Percentiles rank a stretch among this genome's conserved stretches.
Conservation (phyloP, 1,284 basidiomycete genomes). For the Athelia psychrophila region DNA sequence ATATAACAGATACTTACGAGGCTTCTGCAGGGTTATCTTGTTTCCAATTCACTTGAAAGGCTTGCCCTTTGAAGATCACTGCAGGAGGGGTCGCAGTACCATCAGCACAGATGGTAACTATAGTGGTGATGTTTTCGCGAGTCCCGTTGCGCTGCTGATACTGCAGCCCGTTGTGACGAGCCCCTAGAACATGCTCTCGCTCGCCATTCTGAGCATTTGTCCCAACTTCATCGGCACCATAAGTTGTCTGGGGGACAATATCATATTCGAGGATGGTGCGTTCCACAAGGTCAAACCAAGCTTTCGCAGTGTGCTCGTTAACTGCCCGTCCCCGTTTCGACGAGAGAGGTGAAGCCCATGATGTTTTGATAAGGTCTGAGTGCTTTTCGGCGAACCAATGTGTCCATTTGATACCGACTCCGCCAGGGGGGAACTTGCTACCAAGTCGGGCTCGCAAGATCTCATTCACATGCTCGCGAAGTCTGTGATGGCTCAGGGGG, state of each 20-base stretch:
- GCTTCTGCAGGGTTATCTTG: slow-evolving; percentile 30
- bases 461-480: slow-evolving; percentile 29
- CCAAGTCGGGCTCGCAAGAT: slow-evolving; percentile 24
- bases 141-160: slow-evolving; percentile 15
- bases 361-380: slow-evolving; percentile 20
- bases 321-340: slow-evolving; percentile 27
- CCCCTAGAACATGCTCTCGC: slow-evolving; percentile 25
- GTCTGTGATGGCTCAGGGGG: slow-evolving; percentile 25
- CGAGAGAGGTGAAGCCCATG: slow-evolving; percentile 28
- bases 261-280: slow-evolving; percentile 10
- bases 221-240: slow-evolving; percentile 33
- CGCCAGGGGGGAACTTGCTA: slow-evolving; percentile 23
- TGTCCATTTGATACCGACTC: slow-evolving; percentile 36
- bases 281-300: slow-evolving; percentile 26
- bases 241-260: slow-evolving; percentile 21
- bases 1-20: neutral
- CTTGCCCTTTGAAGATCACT: slow-evolving; percentile 37
- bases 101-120: slow-evolving; percentile 18
- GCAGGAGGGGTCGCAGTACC: slow-evolving; percentile 19
- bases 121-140: slow-evolving; percentile 17
- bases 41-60: slow-evolving; percentile 29
- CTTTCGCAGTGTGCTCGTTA: slow-evolving; percentile 29
- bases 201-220: slow-evolving; percentile 15
- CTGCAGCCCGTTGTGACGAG: slow-evolving; percentile 11
- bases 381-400: slow-evolving; percentile 30